A percentile compares a stretch with the other conserved stretches of the same genome.
Evolutionary conservation across 257 asterid genomes (phyloP).

Genomic region (Solanum habrochaites): DNA sequence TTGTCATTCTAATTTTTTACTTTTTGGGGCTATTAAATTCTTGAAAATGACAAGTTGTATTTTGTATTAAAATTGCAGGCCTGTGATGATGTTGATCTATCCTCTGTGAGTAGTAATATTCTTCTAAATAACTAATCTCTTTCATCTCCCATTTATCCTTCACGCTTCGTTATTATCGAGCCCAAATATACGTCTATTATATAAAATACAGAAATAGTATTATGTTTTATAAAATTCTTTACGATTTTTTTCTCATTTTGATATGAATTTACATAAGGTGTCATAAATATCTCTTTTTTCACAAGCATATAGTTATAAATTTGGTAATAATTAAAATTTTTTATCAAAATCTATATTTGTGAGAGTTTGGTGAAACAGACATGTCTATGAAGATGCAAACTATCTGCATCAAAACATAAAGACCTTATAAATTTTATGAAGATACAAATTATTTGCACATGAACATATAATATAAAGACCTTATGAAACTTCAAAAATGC

Average conservation of each 20-base stretch:
- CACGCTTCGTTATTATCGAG: not conserved
- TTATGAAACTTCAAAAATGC: not conserved
- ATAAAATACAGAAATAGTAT: not conserved
- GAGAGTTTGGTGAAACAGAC: no score
- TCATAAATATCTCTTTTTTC: not conserved
- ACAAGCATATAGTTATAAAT: not conserved
- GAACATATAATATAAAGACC: no score
- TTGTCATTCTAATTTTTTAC: not conserved
- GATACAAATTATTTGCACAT: not conserved
- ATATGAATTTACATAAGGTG: not conserved
- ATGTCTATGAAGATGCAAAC: no score
- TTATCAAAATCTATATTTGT: no score
- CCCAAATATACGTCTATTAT: not conserved
- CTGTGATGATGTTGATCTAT: slow-evolving; percentile 22
- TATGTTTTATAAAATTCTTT: not conserved
- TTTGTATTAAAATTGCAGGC: slow-evolving; percentile 19
- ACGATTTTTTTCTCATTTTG: not conserved
- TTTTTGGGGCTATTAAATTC: not conserved
- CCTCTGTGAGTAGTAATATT: slow-evolving; percentile 20
- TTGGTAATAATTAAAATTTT: no score
- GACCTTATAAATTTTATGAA: no score
- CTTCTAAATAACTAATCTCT: not conserved
- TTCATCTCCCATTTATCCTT: not conserved
- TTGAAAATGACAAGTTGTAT: not conserved
- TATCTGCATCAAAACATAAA: no score